Percentiles rank a stretch among this genome's conserved stretches.
Evolutionary conservation across 192 early-diverging fungal species (phyloP).

Genomic region (Backusella parvicylindrica): DNA sequence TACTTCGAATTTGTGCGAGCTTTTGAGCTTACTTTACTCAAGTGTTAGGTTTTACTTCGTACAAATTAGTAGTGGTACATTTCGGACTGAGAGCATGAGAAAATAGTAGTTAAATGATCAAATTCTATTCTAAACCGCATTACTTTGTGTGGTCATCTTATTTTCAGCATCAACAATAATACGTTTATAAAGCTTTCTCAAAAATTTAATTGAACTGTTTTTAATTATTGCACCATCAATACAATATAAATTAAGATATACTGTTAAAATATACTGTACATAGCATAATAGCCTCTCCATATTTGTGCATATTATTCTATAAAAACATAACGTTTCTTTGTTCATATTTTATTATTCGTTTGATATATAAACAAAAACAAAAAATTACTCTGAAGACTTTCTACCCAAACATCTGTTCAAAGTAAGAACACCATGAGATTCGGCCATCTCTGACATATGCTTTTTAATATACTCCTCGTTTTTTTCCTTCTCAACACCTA

Average conservation of each 20-base stretch:
- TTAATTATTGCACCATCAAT: too few species aligned
- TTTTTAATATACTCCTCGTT: not conserved
- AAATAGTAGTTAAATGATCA: not conserved
- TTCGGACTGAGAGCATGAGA: not conserved
- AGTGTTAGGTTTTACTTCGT: not conserved
- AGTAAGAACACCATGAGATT: not conserved
- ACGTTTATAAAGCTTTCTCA: too few species aligned
- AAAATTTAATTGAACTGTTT: too few species aligned
- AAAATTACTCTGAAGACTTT: not conserved
- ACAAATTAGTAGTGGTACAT: not conserved
- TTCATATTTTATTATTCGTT: not conserved
- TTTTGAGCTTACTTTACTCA: too few species aligned
- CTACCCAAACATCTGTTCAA: not conserved
- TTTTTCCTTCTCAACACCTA: not conserved
- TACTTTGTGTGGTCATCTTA: not conserved
- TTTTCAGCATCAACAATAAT: not conserved
- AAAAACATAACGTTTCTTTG: not conserved
- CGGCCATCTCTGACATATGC: not conserved
- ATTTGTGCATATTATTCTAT: not conserved
- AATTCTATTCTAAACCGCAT: not conserved
- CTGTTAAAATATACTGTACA: too few species aligned
- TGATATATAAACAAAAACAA: too few species aligned
- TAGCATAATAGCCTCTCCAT: too few species aligned
- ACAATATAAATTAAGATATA: not conserved
- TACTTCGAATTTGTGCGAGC: not conserved